Conservation (phyloP, 1,139 yeast species). For the Meyerozyma sp. region DNA sequence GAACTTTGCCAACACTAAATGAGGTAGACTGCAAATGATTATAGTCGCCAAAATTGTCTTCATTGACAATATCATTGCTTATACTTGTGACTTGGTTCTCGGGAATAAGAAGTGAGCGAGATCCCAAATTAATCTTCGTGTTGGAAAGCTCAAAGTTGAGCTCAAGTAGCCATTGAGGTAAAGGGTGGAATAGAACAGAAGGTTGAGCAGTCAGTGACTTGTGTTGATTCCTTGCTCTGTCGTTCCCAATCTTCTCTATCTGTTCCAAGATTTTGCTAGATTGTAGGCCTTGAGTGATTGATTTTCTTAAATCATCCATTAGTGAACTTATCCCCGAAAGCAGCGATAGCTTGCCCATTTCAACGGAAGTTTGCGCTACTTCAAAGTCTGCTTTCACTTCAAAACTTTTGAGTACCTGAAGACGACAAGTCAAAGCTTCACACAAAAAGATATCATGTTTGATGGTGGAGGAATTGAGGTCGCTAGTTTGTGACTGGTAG, state of each 20-base stretch:
- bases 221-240: slow-evolving; percentile 2
- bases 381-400: slow-evolving; percentile 19
- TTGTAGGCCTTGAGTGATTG: slow-evolving; percentile 22
- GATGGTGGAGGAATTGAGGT: slow-evolving; percentile 2
- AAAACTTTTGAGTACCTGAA: slow-evolving; percentile 27
- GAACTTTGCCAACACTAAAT: slow-evolving; percentile 7
- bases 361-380: slow-evolving; percentile 17
- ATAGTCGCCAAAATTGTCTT: slow-evolving; percentile 34
- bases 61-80: slow-evolving; percentile 26
- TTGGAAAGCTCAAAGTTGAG: slow-evolving; percentile 26
- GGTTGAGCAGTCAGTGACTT: not conserved
- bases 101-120: slow-evolving; percentile 57
- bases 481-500: slow-evolving; percentile 23
- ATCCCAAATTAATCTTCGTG: slow-evolving; percentile 41
- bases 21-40: slow-evolving; percentile 31
- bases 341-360: slow-evolving; percentile 27
- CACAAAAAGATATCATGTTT: slow-evolving; percentile 17
- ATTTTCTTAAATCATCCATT: slow-evolving; percentile 21
- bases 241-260: slow-evolving; percentile 2
- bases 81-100: slow-evolving; percentile 29
- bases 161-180: slow-evolving; percentile 47
- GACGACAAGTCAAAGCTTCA: slow-evolving; percentile 17
- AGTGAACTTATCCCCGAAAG: slow-evolving; percentile 29
- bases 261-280: slow-evolving; percentile 18
- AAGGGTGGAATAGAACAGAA: slow-evolving; percentile 23